Evolutionary conservation across 441 rosid species (phyloP), one percentile per base, ranked within the genome.

Genomic region (Eutrema salsugineum): DNA sequence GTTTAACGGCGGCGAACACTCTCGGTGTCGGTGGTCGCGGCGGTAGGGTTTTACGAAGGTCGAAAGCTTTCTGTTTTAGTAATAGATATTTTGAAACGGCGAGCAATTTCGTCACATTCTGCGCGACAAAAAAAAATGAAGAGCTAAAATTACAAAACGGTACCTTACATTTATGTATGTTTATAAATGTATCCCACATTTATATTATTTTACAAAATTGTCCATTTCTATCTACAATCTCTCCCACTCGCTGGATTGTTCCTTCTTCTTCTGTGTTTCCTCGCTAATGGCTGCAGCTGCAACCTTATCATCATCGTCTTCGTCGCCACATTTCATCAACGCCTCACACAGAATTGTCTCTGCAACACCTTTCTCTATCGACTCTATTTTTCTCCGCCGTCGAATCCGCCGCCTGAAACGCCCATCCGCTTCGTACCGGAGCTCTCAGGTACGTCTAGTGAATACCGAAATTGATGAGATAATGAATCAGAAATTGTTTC

Each of bases 401-500:
- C 48, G 65, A 3, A 46, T 38, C 63, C 79, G 48, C 73, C 80
- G 68, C 40, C 16, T 73, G 28, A 66, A 73, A 27, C 54, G 12
- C 20, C 39, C 66, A 39, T 10, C 19, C 2, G 59, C 72, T 57
- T 40, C 70, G 68, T 48, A 73, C 62, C 80, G 78, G 63, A 40
- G 66, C 51, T 50, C 58, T 77, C 79, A 82, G 80, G 81, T 77
- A 38, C 35, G 11, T n/a, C 20, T 33, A n/a, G n/a, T n/a, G n/a
- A n/a, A n/a, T n/a, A n/a, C n/a, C n/a, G n/a, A n/a, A n/a, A n/a
- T n/a, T n/a, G 44, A 15, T 49, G 32, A 40, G 30, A 42, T 42
- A 35, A 35, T 2, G 22, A 11, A 30, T 53, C 15, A 15, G 12
- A 62, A 14, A 28, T 17, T 14, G 27, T 8, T 8, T 20, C 42